A percentile compares a stretch with the other conserved stretches of the same genome.
These are phyloP conservation scores for Emericellopsis cladophorae DNA, from an alignment of 2,329 filamentous ascomycete genomes.

Conservation along the genomic window DNA sequence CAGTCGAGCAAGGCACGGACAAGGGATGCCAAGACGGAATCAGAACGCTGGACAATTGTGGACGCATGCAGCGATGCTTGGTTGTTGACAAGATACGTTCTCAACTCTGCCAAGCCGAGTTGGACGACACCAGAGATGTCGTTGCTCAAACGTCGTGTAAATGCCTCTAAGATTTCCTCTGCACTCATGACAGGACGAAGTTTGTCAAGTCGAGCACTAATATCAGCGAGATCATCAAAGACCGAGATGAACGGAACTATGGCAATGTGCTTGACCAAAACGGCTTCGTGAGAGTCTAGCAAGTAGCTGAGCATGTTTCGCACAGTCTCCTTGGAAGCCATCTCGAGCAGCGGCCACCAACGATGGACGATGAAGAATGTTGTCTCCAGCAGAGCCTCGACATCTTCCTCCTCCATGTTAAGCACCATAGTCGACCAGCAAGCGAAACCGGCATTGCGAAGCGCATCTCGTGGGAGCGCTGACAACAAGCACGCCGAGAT, in stretches of 20 bases:
- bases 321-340: slow-evolving; percentile 44
- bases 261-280: slow-evolving; percentile 55
- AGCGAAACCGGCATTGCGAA: slow-evolving; percentile 69
- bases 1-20: slow-evolving; percentile 75
- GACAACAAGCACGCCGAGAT: slow-evolving; percentile 88
- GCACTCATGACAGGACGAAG: slow-evolving; percentile 38
- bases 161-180: slow-evolving; percentile 55
- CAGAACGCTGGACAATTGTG: slow-evolving; percentile 72
- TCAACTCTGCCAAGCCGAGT: slow-evolving; percentile 68
- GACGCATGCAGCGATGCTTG: slow-evolving; percentile 71
- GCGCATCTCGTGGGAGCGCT: slow-evolving; percentile 58
- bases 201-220: slow-evolving; percentile 51
- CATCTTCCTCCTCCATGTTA: slow-evolving; percentile 64
- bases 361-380: slow-evolving; percentile 79
- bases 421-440: slow-evolving; percentile 75
- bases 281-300: slow-evolving; percentile 44
- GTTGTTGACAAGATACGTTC: slow-evolving; percentile 56
- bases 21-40: slow-evolving; percentile 57
- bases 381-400: slow-evolving; percentile 71
- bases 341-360: slow-evolving; percentile 61
- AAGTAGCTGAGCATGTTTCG: slow-evolving; percentile 52
- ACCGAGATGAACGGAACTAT: slow-evolving; percentile 67
- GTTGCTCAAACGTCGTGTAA: slow-evolving; percentile 61
- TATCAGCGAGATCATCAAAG: slow-evolving; percentile 55
- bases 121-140: slow-evolving; percentile 80